Evolutionary conservation across 805 yeast species (phyloP), one percentile per base, ranked within the genome.

Genomic region (Komagataella kurtzmanii): DNA sequence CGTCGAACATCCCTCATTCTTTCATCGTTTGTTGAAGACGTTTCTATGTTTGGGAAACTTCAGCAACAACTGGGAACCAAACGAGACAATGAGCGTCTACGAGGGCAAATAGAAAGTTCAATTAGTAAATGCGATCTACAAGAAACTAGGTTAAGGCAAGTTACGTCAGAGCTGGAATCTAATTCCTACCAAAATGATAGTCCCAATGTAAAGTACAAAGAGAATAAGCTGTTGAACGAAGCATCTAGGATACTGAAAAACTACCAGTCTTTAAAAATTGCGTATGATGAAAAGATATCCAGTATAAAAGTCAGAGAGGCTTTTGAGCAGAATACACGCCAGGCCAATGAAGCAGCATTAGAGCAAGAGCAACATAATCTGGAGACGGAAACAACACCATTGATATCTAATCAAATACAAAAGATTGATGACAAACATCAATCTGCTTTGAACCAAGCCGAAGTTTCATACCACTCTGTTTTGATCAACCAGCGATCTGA

Each of bases 401-500:
- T 55, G 12, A 51, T 51, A 44, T 4, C 60, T 12, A 64, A 58
- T 47, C 63, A 58, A 48, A 71, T 65, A 53, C 65, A 61, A 47
- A 65, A 62, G 48, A 54, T 55, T 24, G 63, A 61, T 49, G 36
- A 48, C 6, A 73, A 68, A 45, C 64, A 65, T 36, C 73, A 72
- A 52, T 61, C 61, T 23, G 68, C 66, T 43, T 53, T 61, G 1
- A 43, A 59, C 3, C 74, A 75, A 54, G 70, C 81, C 24, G 80
- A 83, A 49, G 61, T 85, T 19, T 85, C 80, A 55, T 80, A 81
- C 55, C 91, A 86, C 58, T 59, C 77, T 1, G 63, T 81, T 1
- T 65, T 85, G 4, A 80, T 89, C 2, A 79, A 81, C 52, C 91
- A 88, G 59, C 70, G 97, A 52, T 82, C 85, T 51, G 68, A 77